A percentile compares a stretch with the other conserved stretches of the same genome.
Evolutionary conservation across 2,329 filamentous ascomycete genomes (phyloP).

Genomic region (Didymella arachidicola): DNA sequence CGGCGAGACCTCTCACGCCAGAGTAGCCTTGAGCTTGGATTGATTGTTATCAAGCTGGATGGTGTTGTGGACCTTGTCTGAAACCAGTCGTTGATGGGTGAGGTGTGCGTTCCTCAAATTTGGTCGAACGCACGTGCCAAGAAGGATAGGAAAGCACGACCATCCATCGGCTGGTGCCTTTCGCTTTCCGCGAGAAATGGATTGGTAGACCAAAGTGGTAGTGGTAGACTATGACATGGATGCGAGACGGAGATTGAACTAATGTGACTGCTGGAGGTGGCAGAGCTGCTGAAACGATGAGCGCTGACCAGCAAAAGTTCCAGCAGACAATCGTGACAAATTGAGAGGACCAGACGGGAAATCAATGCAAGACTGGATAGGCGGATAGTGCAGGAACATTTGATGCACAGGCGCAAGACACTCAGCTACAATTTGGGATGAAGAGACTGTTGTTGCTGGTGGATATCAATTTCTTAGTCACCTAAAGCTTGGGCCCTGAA

Average conservation of each 20-base stretch:
- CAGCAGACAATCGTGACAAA: conserved; percentile 14
- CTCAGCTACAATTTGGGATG: background rate
- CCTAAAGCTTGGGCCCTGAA: conserved; percentile 30
- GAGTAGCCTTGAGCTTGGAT: background rate
- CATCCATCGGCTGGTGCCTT: conserved; percentile 5
- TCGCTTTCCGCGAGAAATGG: conserved; percentile 7
- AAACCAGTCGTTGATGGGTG: conserved; percentile 26
- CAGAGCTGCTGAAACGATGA: conserved; percentile 23
- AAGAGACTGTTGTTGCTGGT: conserved; percentile 10
- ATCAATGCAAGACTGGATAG: conserved; percentile 1
- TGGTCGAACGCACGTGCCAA: conserved; percentile 42
- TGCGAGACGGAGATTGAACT: background rate
- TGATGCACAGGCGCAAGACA: conserved; percentile 1
- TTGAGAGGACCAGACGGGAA: conserved; percentile 10
- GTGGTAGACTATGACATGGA: background rate
- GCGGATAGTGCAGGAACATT: background rate
- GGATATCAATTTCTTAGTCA: conserved; percentile 21
- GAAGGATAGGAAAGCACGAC: conserved; percentile 24
- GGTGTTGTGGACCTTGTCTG: conserved; percentile 11
- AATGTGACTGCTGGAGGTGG: conserved; percentile 15
- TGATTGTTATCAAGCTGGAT: background rate
- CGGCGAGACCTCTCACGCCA: background rate
- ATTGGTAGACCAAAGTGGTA: conserved; percentile 4
- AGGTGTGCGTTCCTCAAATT: conserved; percentile 35
- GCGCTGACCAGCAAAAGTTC: background rate